Conservation (phyloP, 2,329 filamentous ascomycete genomes). For the Diplodia mutila region DNA sequence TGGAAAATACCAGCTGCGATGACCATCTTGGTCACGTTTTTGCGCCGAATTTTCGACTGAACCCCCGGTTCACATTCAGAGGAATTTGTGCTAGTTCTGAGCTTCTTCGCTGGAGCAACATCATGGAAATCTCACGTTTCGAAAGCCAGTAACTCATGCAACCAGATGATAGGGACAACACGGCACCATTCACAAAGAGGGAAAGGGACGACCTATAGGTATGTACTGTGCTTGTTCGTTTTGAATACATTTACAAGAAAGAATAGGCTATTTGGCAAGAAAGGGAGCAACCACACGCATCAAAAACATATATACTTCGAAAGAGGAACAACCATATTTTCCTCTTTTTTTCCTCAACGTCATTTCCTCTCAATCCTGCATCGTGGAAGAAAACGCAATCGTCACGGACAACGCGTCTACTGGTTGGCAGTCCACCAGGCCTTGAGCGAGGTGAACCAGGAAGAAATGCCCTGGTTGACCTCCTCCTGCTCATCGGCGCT, state of each 20-base stretch:
- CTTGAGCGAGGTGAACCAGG: conserved; percentile 1
- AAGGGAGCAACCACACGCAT: conserved; percentile 1
- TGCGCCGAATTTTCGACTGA: background rate
- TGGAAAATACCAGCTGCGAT: background rate
- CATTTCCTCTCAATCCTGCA: background rate
- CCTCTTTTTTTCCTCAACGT: background rate
- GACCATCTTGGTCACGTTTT: background rate
- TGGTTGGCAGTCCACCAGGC: background rate
- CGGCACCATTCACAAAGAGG: background rate
- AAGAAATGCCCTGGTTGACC: conserved; percentile 7
- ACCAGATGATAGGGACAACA: background rate
- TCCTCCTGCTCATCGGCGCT: conserved; percentile 9
- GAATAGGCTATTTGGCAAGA: background rate
- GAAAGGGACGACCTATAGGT: background rate
- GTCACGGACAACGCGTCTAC: background rate
- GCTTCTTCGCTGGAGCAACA: background rate
- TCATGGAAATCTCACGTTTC: background rate
- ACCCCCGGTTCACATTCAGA: background rate
- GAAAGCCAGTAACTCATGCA: background rate
- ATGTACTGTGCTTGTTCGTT: conserved; percentile 13
- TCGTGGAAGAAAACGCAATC: background rate
- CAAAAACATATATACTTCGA: background rate
- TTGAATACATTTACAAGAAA: conserved; percentile 24
- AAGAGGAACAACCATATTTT: background rate
- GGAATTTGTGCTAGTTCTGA: background rate